phyloP scores from a whole-genome alignment of 2,329 filamentous ascomycete genomes.

The Fusarium euwallaceae region DNA sequence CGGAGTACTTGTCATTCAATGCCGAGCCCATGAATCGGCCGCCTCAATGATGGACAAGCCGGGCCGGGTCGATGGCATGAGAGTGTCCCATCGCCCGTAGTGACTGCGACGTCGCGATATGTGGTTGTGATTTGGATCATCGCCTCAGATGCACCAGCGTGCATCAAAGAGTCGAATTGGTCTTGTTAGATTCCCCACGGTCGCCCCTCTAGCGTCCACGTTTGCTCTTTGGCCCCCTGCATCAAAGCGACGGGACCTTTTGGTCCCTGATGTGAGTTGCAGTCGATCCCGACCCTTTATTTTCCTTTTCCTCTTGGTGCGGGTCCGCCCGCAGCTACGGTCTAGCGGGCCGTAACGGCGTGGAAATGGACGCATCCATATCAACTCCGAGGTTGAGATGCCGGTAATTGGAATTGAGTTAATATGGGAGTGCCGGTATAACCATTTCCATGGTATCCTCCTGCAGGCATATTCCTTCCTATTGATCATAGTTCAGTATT shows the following conservation, averaged over 20 bases:
- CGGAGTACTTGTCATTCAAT: not conserved
- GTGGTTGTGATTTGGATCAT: constrained; percentile 33
- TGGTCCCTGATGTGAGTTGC: constrained; percentile 5
- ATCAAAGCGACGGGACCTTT: not conserved
- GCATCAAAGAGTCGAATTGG: not conserved
- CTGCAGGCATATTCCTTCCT: not conserved
- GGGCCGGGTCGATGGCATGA: not conserved
- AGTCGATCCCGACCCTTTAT: constrained; percentile 9
- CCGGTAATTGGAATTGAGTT: not conserved
- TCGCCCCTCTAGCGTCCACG: constrained; percentile 6
- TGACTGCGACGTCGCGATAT: not conserved
- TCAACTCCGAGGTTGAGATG: constrained; percentile 1
- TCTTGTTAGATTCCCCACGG: constrained; percentile 4
- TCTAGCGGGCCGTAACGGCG: not conserved
- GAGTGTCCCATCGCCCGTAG: not conserved
- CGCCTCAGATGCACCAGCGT: not conserved
- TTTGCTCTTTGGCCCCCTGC: not conserved
- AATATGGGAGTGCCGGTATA: not conserved
- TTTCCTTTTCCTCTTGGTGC: not conserved
- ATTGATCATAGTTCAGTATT: not conserved
- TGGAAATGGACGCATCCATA: not conserved
- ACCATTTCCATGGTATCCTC: not conserved
- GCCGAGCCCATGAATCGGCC: not conserved
- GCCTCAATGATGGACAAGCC: not conserved
- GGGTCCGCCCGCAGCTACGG: not conserved